These are phyloP conservation scores for Erysiphe neolycopersici DNA, from an alignment of 2,329 filamentous ascomycete species.

Conservation along the genomic window DNA sequence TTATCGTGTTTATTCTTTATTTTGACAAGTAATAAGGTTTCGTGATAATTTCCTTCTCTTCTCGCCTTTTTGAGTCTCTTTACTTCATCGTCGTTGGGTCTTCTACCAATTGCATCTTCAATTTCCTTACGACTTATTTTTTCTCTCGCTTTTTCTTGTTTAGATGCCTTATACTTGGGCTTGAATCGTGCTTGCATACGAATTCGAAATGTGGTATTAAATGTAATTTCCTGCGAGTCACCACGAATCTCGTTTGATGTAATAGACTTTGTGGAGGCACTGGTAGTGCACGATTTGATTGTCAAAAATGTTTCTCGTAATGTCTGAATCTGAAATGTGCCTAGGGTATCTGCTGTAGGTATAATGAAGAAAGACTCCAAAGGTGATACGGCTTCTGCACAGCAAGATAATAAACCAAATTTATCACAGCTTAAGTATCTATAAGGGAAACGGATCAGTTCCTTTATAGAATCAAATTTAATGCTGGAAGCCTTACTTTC, in stretches of 20 bases:
- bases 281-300: conserved; percentile 22
- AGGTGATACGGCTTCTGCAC: conserved; percentile 53
- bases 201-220: conserved; percentile 48
- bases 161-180: conserved; percentile 49
- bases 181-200: conserved; percentile 94
- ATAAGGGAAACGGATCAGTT: conserved; percentile 2
- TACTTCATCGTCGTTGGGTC: conserved; percentile 65
- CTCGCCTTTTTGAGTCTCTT: conserved; percentile 56
- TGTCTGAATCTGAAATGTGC: conserved; percentile 51
- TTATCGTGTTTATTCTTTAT: conserved; percentile 89
- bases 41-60: conserved; percentile 71
- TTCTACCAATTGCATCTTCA: conserved; percentile 52
- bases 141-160: conserved; percentile 58
- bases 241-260: conserved; percentile 41
- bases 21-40: conserved; percentile 61
- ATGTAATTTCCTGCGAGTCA: conserved; percentile 40
- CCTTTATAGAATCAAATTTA: neutral
- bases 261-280: conserved; percentile 17
- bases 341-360: conserved; percentile 33
- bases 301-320: conserved; percentile 43
- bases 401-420: conserved; percentile 51
- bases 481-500: conserved; percentile 26
- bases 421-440: conserved; percentile 74
- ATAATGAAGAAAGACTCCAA: conserved; percentile 60
- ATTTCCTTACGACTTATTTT: conserved; percentile 72